Evolutionary conservation across 176 grass and related monocot species (phyloP).

Genomic region (Carex littledalei): DNA sequence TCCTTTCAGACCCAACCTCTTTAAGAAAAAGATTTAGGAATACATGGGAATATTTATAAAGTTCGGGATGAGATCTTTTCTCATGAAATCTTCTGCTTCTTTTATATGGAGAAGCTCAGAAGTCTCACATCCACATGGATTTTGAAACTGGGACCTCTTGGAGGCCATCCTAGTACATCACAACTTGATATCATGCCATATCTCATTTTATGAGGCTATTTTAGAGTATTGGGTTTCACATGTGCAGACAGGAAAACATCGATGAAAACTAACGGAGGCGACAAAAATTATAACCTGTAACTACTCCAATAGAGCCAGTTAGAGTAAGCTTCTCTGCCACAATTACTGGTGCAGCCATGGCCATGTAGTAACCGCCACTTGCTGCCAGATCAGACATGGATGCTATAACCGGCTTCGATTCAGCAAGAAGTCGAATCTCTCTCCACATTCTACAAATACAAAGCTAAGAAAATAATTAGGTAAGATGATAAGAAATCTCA

Average conservation of each 20-base stretch:
- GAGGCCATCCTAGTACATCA: neutral
- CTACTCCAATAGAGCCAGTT: conserved; percentile 95
- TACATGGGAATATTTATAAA: neutral
- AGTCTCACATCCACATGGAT: neutral
- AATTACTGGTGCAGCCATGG: conserved; percentile 86
- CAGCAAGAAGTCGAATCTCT: conserved; percentile 82
- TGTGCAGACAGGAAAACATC: neutral
- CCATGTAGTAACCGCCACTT: conserved; percentile 95
- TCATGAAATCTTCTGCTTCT: neutral
- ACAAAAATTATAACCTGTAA: conserved; percentile 55
- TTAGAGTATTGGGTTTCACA: neutral
- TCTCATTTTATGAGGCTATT: neutral
- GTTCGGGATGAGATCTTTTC: neutral
- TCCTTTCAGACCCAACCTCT: neutral
- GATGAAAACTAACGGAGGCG: conserved; percentile 14
- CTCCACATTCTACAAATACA: conserved; percentile 87
- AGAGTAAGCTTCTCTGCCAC: conserved; percentile 92
- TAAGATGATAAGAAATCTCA: neutral
- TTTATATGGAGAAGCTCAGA: neutral
- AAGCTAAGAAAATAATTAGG: conserved; percentile 8
- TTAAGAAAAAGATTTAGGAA: neutral
- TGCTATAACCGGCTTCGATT: conserved; percentile 84
- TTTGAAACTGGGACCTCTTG: neutral
- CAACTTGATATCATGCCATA: neutral
- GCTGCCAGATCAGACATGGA: conserved; percentile 97